A percentile compares a stretch with the other conserved stretches of the same genome.
phyloP scores from a whole-genome alignment of 2,329 filamentous ascomycete genomes.

The Sclerotinia spermophila region DNA sequence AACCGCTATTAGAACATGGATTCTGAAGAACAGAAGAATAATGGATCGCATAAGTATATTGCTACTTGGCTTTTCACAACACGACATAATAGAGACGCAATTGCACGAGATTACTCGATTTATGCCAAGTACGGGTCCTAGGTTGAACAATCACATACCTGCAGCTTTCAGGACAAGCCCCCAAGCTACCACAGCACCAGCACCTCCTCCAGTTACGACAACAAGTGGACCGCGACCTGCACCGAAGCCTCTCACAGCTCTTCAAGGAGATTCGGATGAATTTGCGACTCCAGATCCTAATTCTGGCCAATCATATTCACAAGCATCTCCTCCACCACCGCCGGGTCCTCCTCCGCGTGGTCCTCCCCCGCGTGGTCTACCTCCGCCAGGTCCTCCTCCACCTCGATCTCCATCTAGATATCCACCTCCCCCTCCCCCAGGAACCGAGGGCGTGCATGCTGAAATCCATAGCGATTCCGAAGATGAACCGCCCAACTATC shows the following conservation, averaged over 20 bases:
- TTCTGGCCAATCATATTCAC: background rate
- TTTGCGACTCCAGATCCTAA: background rate
- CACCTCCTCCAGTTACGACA: background rate
- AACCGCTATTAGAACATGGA: background rate
- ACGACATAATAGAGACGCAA: background rate
- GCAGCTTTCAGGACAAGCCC: background rate
- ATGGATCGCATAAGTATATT: conserved; percentile 9
- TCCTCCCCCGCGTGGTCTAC: background rate
- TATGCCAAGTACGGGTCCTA: background rate
- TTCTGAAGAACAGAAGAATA: background rate
- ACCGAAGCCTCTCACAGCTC: background rate
- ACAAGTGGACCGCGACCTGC: background rate
- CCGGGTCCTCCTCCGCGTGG: background rate
- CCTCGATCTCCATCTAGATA: background rate
- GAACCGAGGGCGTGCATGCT: background rate
- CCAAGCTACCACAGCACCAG: background rate
- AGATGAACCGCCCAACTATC: background rate
- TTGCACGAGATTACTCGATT: background rate
- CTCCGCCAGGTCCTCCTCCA: background rate
- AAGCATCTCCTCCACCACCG: background rate
- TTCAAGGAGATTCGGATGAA: no score
- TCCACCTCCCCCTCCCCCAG: background rate
- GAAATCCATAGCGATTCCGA: background rate
- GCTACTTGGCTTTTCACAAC: background rate
- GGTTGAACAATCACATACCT: background rate